Evolutionary conservation across 495 filamentous ascomycete genomes (phyloP).

Genomic region (Penicillium daleae): DNA sequence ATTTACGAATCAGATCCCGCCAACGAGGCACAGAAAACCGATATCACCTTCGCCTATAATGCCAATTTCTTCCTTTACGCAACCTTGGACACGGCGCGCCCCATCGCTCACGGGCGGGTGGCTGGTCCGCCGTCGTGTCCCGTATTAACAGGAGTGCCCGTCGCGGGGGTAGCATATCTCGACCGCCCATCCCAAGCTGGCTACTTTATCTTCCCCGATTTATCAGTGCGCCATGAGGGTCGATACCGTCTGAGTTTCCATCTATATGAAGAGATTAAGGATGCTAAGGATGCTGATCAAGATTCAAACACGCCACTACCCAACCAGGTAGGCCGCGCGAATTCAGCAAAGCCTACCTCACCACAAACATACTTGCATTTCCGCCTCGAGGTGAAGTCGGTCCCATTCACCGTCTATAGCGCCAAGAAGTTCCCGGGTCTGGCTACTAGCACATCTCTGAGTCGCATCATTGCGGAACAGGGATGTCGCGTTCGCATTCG

Average conservation of each 20-base stretch:
- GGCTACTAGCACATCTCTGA: slow-evolving; percentile 85
- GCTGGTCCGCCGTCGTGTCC: slow-evolving; percentile 70
- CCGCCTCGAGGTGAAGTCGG: slow-evolving; percentile 88
- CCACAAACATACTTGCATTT: slow-evolving; percentile 58
- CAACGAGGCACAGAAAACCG: slow-evolving; percentile 56
- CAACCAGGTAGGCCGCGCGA: slow-evolving; percentile 26
- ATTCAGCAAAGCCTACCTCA: slow-evolving; percentile 35
- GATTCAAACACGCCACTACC: slow-evolving; percentile 42
- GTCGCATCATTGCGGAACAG: slow-evolving; percentile 91
- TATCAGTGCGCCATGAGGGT: slow-evolving; percentile 96
- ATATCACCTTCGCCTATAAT: slow-evolving; percentile 91
- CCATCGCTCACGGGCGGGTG: slow-evolving; percentile 80
- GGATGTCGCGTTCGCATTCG: slow-evolving; percentile 96
- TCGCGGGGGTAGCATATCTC: slow-evolving; percentile 95
- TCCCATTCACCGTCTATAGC: slow-evolving; percentile 87
- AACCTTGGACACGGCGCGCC: slow-evolving; percentile 84
- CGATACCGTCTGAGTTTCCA: slow-evolving; percentile 87
- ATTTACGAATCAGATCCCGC: slow-evolving; percentile 78
- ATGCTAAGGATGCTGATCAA: slow-evolving; percentile 65
- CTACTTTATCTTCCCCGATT: slow-evolving; percentile 97
- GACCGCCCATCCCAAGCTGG: slow-evolving; percentile 90
- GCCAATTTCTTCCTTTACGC: slow-evolving; percentile 98
- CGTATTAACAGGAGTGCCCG: slow-evolving; percentile 91
- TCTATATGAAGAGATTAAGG: slow-evolving; percentile 91
- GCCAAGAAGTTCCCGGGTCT: slow-evolving; percentile 99